These are phyloP conservation scores for Simmondsia chinensis DNA, from an alignment of 148 eudicot genomes.

Conservation along the genomic window DNA sequence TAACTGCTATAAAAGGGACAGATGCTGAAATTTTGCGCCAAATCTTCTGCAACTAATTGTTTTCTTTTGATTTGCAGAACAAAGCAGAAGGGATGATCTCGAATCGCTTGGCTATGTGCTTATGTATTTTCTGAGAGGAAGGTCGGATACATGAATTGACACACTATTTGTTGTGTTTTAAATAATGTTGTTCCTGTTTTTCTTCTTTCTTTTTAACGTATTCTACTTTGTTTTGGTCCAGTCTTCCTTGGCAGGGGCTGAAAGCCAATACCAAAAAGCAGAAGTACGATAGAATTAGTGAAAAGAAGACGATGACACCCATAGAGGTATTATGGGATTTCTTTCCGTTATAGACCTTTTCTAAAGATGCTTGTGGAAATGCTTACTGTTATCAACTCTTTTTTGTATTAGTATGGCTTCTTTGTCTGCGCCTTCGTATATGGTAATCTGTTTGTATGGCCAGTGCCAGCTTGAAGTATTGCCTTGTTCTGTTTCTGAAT, in stretches of 20 bases:
- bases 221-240: constrained; percentile 23
- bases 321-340: constrained; percentile 53
- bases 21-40: background rate
- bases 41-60: constrained; percentile 11
- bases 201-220: background rate
- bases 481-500: too few relatives aligned
- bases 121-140: constrained; percentile 96
- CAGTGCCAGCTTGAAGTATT: too few relatives aligned
- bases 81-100: constrained; percentile 95
- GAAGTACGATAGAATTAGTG: constrained; percentile 94
- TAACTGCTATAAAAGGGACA: background rate
- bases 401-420: too few relatives aligned
- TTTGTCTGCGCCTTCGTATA: too few relatives aligned
- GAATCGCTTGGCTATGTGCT: constrained; percentile 97
- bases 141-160: constrained; percentile 43
- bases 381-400: too few relatives aligned
- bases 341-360: too few relatives aligned
- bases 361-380: too few relatives aligned
- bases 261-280: constrained; percentile 92
- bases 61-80: constrained; percentile 45
- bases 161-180: too few relatives aligned
- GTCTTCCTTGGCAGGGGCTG: constrained; percentile 98
- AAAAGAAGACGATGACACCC: constrained; percentile 86
- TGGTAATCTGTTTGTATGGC: too few relatives aligned
- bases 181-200: too few relatives aligned